phyloP scores from a whole-genome alignment of 2,329 filamentous ascomycete genomes.

The Lojkania enalia region DNA sequence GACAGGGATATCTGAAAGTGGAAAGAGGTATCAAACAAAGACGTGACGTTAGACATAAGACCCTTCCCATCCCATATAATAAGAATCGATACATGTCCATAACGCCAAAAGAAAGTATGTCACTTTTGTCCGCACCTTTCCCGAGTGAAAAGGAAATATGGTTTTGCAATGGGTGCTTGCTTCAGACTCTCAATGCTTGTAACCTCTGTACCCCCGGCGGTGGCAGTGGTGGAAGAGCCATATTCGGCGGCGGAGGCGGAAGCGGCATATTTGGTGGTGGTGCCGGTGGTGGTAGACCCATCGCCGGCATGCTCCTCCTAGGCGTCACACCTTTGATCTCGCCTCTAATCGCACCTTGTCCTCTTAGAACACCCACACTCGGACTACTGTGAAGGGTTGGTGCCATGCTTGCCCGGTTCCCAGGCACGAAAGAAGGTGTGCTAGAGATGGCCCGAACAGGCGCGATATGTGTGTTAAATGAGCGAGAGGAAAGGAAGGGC shows the following conservation, averaged over 20 bases:
- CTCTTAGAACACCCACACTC: constrained; percentile 21
- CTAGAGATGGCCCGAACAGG: constrained; percentile 31
- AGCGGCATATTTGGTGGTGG: constrained; percentile 52
- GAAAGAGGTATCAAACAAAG: too few species aligned
- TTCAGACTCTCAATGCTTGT: too few species aligned
- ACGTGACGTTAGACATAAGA: too few species aligned
- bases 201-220: too few species aligned
- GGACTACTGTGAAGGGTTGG: neutral
- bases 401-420: constrained; percentile 16
- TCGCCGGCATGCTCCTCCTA: constrained; percentile 35
- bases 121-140: too few species aligned
- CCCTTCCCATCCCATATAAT: too few species aligned
- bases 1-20: too few species aligned
- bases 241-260: constrained; percentile 41
- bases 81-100: too few species aligned
- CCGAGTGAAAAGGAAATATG: too few species aligned
- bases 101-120: too few species aligned
- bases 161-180: too few species aligned
- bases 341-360: constrained; percentile 20
- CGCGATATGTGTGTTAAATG: too few species aligned
- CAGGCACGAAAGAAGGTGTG: constrained; percentile 37
- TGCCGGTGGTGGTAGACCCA: constrained; percentile 50
- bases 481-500: constrained; percentile 50
- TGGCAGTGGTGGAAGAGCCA: neutral
- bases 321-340: constrained; percentile 20